Base-by-base conservation (phyloP, 176 grass and related monocot genomes). In the Eragrostis curvula region DNA sequence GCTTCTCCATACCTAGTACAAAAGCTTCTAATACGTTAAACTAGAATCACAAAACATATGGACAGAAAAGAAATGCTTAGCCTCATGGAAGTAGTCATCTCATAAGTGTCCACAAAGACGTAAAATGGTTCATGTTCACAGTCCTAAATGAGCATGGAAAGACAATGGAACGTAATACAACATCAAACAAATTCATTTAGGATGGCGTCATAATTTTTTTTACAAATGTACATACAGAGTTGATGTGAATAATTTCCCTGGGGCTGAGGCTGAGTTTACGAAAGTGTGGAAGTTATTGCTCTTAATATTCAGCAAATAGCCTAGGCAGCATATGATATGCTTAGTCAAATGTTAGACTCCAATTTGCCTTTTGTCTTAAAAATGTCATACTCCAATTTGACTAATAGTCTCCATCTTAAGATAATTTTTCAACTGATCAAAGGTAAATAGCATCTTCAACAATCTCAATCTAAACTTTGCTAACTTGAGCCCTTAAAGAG, bases 151-250 rank as follows among this genome's bases (percentile, higher is more conserved):
- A 52, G 32, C 47, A 7, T 52, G 70, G 30, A 73, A 73, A 46
- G 49, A 73, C 30, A 1, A 32, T 36, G 8, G 36, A 73, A 32
- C 32, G 20, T 11, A 73, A 53, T 53, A 73, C 30, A 73, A 6
- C 27, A 73, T 73, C 27, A 36, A 73, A 21, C 29, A 36, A 53
- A 73, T 20, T 73, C 17, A n/a, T 6, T 53, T 53, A 73, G 65
- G 65, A 66, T 41, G 17, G 3, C 18, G 17, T 42, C 17, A 51
- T 12, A 66, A 39, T 29, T 7, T 5, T 32, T 64, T 64, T 36
- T 2, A 72, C 15, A 49, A 9, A 72, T 32, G 44, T 71, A 71
- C 48, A 12, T 32, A 52, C 14, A 32, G 27, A 73, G 28, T 53
- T n/a, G 5, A n/a, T 36, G 70, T 53, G 17, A 73, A 11, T 28